Conservation (phyloP, 2,329 filamentous ascomycete genomes). For the Tolypocladium inflatum region DNA sequence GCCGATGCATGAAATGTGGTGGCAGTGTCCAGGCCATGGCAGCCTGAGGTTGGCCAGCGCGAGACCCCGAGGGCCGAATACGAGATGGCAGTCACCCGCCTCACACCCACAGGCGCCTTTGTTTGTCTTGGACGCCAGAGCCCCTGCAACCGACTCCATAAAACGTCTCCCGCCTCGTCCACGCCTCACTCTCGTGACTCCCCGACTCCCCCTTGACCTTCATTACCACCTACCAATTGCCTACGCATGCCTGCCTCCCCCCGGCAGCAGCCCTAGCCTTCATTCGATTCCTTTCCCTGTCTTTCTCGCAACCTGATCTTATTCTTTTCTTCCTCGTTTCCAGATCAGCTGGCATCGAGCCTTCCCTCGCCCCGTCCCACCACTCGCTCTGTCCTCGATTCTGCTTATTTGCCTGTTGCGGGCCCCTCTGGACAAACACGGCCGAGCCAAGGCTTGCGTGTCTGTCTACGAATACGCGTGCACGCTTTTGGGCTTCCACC, state of each 20-base stretch:
- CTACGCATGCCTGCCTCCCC: background rate
- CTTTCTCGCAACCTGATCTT: background rate
- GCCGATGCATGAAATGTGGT: background rate
- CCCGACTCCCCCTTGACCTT: background rate
- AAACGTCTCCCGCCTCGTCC: background rate
- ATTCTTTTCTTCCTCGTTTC: background rate
- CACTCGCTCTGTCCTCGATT: background rate
- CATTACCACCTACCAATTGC: background rate
- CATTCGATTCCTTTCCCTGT: constrained; percentile 2
- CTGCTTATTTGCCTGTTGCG: background rate
- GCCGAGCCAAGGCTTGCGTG: background rate
- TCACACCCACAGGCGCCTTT: background rate
- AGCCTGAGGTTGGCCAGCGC: background rate
- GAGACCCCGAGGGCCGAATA: background rate
- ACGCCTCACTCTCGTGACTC: background rate
- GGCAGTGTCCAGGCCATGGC: background rate
- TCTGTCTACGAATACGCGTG: background rate
- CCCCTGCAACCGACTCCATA: background rate
- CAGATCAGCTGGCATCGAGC: background rate
- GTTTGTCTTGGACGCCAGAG: background rate
- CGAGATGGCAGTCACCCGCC: background rate
- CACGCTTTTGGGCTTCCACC: background rate
- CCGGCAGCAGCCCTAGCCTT: background rate
- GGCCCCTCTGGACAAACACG: background rate
- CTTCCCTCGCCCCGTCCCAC: constrained; percentile 5